Conservation (phyloP, 2,329 filamentous ascomycete genomes). For the Aspergillus arachidicola region DNA sequence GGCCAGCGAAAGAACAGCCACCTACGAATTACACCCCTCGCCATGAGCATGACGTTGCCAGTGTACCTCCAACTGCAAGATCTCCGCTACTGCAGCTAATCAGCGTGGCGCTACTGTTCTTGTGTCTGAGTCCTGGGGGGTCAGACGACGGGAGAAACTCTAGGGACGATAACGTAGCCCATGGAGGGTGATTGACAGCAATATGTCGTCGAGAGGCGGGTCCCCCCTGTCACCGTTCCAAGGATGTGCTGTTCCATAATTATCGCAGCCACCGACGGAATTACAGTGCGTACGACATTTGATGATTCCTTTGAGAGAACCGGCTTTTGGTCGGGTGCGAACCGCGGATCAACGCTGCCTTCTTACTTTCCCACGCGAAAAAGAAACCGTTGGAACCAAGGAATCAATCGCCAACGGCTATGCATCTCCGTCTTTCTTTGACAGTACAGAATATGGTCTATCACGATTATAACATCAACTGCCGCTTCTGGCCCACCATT, state of each 20-base stretch:
- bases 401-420: not conserved
- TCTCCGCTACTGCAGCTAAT: conserved; percentile 1
- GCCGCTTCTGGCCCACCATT: not conserved
- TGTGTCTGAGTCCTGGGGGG: not conserved
- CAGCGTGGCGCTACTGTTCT: not conserved
- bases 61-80: conserved; percentile 4
- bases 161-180: not conserved
- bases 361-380: not conserved
- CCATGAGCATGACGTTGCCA: conserved; percentile 7
- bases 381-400: not conserved
- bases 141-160: not conserved
- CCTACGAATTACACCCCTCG: conserved; percentile 2
- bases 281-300: not conserved
- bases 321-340: not conserved
- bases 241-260: not conserved
- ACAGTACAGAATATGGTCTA: too few species aligned
- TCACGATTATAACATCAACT: not conserved
- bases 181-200: not conserved
- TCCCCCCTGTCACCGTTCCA: conserved; percentile 1
- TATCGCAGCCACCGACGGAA: not conserved
- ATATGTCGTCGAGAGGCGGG: not conserved
- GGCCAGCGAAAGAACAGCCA: conserved; percentile 2
- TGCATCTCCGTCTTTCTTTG: not conserved
- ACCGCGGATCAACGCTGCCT: not conserved
- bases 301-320: not conserved